Conservation (phyloP, 345 rosid genomes). For the Pistacia integerrima region DNA sequence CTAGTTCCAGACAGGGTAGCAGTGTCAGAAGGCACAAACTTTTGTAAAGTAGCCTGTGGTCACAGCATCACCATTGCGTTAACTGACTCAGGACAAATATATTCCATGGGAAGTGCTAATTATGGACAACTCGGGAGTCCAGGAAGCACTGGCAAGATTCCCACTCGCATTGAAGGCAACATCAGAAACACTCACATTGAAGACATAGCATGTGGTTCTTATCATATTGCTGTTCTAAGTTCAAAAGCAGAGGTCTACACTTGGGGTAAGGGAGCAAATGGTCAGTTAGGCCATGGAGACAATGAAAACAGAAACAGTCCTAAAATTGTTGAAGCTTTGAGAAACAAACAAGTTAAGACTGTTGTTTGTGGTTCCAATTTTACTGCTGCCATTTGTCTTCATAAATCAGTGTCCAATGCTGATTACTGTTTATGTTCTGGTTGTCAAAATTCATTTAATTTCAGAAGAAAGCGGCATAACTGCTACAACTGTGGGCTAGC, state of each 20-base stretch:
- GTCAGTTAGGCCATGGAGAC: constrained; percentile 67
- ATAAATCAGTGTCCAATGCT: constrained; percentile 44
- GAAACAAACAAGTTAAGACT: constrained; percentile 57
- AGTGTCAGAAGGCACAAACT: constrained; percentile 45
- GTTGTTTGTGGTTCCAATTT: constrained; percentile 58
- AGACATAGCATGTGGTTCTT: constrained; percentile 62
- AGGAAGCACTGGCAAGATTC: constrained; percentile 40
- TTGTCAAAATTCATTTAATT: constrained; percentile 53
- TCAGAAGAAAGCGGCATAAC: constrained; percentile 66
- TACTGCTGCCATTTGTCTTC: constrained; percentile 64
- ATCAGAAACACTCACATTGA: constrained; percentile 46
- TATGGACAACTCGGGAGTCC: constrained; percentile 49
- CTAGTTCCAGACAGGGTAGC: constrained; percentile 51
- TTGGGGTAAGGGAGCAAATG: constrained; percentile 69
- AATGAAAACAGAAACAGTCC: constrained; percentile 42
- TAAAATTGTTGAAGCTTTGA: constrained; percentile 57
- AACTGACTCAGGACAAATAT: constrained; percentile 50
- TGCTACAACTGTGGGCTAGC: constrained; percentile 73
- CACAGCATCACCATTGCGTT: constrained; percentile 59
- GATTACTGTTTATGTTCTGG: constrained; percentile 55
- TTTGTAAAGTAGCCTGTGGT: constrained; percentile 65
- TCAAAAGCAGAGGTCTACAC: constrained; percentile 66
- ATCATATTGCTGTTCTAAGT: constrained; percentile 61
- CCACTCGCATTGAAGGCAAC: constrained; percentile 49
- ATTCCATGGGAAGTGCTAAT: constrained; percentile 54